Percentiles rank a stretch among this genome's conserved stretches.
phyloP scores from a whole-genome alignment of 108 stramenopile genomes.

The Conticribra weissflogii region DNA sequence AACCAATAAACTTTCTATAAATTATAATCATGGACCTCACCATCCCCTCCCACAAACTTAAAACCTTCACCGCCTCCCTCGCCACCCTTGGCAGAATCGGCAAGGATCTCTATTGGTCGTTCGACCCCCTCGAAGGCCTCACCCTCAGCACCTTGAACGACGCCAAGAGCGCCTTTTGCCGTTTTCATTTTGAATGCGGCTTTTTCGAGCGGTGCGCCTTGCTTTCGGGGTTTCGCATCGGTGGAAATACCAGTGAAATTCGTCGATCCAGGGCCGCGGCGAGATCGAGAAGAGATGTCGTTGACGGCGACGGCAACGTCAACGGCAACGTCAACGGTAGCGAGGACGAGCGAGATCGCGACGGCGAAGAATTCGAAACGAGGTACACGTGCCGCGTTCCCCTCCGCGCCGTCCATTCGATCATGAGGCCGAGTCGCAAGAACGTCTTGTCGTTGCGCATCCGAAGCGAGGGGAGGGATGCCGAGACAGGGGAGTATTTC shows the following conservation, averaged over 20 bases:
- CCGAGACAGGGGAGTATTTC: conserved; percentile 11
- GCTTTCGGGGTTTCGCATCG: too few species aligned
- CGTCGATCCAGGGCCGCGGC: too few species aligned
- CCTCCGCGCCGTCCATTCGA: conserved; percentile 62
- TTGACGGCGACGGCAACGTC: not conserved
- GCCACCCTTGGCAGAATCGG: conserved; percentile 70
- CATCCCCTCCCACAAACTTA: conserved; percentile 70
- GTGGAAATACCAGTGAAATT: too few species aligned
- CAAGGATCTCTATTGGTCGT: conserved; percentile 80
- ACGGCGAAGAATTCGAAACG: conserved; percentile 11
- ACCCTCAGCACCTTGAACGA: conserved; percentile 75
- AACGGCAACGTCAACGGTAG: conserved; percentile 12
- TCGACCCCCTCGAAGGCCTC: conserved; percentile 81
- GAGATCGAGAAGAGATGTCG: too few species aligned
- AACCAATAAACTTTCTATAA: not conserved
- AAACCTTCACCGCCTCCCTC: conserved; percentile 73
- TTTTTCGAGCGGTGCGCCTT: conserved; percentile 29
- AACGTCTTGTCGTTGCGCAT: conserved; percentile 67
- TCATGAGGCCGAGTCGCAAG: conserved; percentile 68
- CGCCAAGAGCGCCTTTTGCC: conserved; percentile 78
- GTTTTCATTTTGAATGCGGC: conserved; percentile 63
- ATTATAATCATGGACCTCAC: conserved; percentile 73
- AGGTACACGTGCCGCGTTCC: conserved; percentile 74
- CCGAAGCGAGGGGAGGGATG: conserved; percentile 37
- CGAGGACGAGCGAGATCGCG: conserved; percentile 14